These are phyloP conservation scores for Pichia sp. DNA, from an alignment of 1,139 yeast species.

Conservation along the genomic window DNA sequence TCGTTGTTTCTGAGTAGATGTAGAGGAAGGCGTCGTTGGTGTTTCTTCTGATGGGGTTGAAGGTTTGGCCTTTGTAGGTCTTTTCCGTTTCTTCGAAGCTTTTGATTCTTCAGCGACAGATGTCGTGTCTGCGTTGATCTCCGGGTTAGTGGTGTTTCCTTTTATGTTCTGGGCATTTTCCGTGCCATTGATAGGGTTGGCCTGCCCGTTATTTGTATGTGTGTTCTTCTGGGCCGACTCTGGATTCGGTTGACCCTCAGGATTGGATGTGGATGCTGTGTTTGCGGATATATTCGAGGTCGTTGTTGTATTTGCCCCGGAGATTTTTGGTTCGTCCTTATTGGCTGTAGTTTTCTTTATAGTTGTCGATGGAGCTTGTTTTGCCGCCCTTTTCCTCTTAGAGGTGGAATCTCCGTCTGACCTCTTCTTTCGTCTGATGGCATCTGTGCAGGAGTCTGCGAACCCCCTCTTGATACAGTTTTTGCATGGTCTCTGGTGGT, in stretches of 20 bases:
- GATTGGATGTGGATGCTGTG: no score
- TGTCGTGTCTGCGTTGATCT: neutral
- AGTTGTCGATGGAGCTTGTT: neutral
- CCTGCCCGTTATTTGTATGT: no score
- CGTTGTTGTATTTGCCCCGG: neutral
- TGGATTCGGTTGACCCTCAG: no score
- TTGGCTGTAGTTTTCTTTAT: neutral
- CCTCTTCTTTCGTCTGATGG: constrained; percentile 53
- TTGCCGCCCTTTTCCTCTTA: neutral
- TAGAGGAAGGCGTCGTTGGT: neutral
- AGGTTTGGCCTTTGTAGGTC: constrained; percentile 11
- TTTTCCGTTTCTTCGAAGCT: constrained; percentile 10
- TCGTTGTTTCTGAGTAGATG: neutral
- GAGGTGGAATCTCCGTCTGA: neutral
- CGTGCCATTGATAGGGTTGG: no score
- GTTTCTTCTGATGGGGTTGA: neutral
- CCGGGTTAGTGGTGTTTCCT: constrained; percentile 23
- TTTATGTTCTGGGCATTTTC: neutral
- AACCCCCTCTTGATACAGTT: constrained; percentile 64
- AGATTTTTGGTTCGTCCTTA: neutral
- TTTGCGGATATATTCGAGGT: no score
- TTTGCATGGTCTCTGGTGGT: constrained; percentile 57
- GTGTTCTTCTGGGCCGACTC: no score
- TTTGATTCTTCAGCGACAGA: neutral
- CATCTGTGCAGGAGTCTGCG: constrained; percentile 53